Evolutionary conservation across 179 eudicot species (phyloP).

Genomic region (Heliamphora pulchella): DNA sequence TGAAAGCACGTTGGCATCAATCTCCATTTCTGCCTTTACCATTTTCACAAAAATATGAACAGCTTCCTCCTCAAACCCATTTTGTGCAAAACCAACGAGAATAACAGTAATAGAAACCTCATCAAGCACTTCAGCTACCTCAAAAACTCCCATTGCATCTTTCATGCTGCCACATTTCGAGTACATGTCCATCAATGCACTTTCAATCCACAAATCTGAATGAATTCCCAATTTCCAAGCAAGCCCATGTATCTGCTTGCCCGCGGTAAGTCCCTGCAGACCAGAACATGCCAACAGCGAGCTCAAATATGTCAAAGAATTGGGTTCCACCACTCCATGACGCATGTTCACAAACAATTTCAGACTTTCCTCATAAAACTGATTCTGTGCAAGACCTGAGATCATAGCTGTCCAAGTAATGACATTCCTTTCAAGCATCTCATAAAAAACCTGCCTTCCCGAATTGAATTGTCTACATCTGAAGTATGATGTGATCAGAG

Average conservation of each 20-base stretch:
- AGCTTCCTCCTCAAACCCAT: constrained; percentile 74
- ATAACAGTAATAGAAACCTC: constrained; percentile 66
- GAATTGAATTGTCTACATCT: constrained; percentile 36
- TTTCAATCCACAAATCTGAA: constrained; percentile 66
- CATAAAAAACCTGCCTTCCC: constrained; percentile 52
- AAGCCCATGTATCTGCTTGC: constrained; percentile 59
- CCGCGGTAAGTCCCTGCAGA: constrained; percentile 49
- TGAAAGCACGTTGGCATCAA: constrained; percentile 71
- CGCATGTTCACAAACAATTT: constrained; percentile 48
- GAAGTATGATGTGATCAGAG: constrained; percentile 63
- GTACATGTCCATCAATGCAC: constrained; percentile 90
- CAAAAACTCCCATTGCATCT: constrained; percentile 61
- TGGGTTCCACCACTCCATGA: constrained; percentile 45
- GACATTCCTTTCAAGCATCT: constrained; percentile 61
- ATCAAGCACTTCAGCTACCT: constrained; percentile 54
- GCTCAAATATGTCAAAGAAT: constrained; percentile 63
- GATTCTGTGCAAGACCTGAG: constrained; percentile 60
- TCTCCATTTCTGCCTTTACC: constrained; percentile 42
- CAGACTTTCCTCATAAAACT: constrained; percentile 50
- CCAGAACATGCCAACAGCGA: constrained; percentile 71
- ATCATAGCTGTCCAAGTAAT: constrained; percentile 88
- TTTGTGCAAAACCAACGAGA: constrained; percentile 71
- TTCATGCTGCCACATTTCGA: constrained; percentile 65
- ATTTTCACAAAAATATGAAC: constrained; percentile 51
- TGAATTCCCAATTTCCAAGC: constrained; percentile 57